Base-by-base conservation (phyloP, 139 green algal species). In the Limnomonas spitsbergensis region DNA sequence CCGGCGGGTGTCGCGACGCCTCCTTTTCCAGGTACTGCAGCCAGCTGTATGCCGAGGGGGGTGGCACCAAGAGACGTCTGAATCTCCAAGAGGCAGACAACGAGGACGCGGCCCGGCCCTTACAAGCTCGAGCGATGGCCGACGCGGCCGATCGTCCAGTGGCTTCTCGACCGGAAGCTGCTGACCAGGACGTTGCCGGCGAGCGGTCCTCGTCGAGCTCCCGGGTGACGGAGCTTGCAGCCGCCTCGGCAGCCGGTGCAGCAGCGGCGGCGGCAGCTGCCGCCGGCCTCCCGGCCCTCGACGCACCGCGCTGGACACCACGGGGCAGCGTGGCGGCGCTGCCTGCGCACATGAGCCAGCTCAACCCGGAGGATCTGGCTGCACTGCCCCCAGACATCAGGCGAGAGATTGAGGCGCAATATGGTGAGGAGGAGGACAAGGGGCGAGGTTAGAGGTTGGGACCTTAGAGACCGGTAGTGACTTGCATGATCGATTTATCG, bases 351-450 rank as follows among this genome's bases (percentile, higher is more conserved):
- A 34, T 34, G 31, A 72, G 40, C 34, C 83, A 95, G 61, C 74
- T 97, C 3, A 92, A 97, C 70, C 74, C 73, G 0, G 78, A 81
- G 4, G 91, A 95, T 53, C 40, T 95, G 53, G 83, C 87, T 1
- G 89, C 81, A 0, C 84, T 97, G 70, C 93, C 93, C 2, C 69
- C 84, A 47, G 75, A 84, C 1, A 20, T 95, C 2, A 76, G 80
- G 54, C 78, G 87, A 0, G 93, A 97, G 79, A 69, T 96, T 47
- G 88, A 94, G 73, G 38, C 75, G 0, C 89, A 85, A 3, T 97
- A 95, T 54, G 78, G 77, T 78, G 52, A 77, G 78, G 4, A 69
- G 56, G 14, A 9, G 56, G 20, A 9, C 14, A 27, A 4, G 14
- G 14, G 56, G 7, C 20, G 6, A 69, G 70, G 0, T 31, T 6